Evolutionary conservation across 345 rosid genomes (phyloP).

Genomic region (Linum lewisii): DNA sequence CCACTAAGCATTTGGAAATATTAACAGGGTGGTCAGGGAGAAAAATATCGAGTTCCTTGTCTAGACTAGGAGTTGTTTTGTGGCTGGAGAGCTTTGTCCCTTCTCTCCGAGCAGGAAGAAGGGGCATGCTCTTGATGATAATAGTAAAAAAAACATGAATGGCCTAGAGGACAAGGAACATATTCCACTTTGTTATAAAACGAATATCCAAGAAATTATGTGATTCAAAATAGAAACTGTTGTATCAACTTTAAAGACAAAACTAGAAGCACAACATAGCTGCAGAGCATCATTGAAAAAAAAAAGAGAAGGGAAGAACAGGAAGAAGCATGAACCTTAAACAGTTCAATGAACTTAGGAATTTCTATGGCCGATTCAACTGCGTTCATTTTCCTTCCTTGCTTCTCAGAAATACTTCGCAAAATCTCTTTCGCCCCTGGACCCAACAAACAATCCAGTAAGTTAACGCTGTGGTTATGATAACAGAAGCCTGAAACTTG

Average conservation of each 20-base stretch:
- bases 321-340: conserved; percentile 38
- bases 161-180: not conserved
- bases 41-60: too few species aligned
- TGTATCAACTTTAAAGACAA: not conserved
- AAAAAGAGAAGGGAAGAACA: too few species aligned
- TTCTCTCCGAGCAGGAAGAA: not conserved
- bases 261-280: too few species aligned
- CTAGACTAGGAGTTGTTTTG: too few species aligned
- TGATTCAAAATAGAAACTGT: not conserved
- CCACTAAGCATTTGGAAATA: too few species aligned
- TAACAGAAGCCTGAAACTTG: not conserved
- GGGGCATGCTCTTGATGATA: not conserved
- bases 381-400: conserved; percentile 76
- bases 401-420: conserved; percentile 74
- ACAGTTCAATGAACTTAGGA: conserved; percentile 55
- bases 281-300: too few species aligned
- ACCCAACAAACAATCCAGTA: conserved; percentile 15
- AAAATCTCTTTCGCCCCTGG: conserved; percentile 81
- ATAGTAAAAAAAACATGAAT: not conserved
- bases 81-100: too few species aligned
- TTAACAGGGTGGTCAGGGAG: too few species aligned
- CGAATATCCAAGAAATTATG: not conserved
- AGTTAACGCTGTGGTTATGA: not conserved
- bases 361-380: conserved; percentile 73
- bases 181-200: not conserved